Conservation (phyloP, 2,329 filamentous ascomycete genomes). For the Fusarium graminum region DNA sequence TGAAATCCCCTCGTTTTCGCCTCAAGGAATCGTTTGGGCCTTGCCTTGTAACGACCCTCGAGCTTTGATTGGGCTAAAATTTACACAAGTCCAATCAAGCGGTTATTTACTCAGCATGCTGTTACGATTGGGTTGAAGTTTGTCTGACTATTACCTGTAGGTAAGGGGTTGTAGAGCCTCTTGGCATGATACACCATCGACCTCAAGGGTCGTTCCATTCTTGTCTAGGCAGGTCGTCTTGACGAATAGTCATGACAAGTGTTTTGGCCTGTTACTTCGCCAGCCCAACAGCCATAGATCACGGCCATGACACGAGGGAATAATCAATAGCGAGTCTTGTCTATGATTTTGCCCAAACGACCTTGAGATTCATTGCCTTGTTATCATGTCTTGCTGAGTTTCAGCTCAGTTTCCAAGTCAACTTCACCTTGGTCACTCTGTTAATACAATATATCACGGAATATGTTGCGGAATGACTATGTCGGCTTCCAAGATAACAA, state of each 20-base stretch:
- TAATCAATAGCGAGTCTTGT: slow-evolving; percentile 19
- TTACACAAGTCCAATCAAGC: slow-evolving; percentile 31
- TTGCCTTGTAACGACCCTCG: slow-evolving; percentile 30
- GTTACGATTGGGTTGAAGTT: slow-evolving; percentile 39
- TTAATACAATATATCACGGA: background rate
- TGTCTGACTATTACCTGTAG: slow-evolving; percentile 35
- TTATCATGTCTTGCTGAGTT: slow-evolving; percentile 15
- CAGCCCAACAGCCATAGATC: slow-evolving; percentile 1
- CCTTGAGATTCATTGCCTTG: slow-evolving; percentile 5
- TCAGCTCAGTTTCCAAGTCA: slow-evolving; percentile 15
- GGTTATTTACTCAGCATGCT: slow-evolving; percentile 33
- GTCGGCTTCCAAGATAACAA: slow-evolving; percentile 28
- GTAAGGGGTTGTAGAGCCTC: slow-evolving; percentile 29
- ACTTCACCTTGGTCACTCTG: slow-evolving; percentile 21
- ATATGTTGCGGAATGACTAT: slow-evolving; percentile 8
- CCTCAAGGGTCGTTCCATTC: slow-evolving; percentile 11
- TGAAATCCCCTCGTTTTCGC: slow-evolving; percentile 16
- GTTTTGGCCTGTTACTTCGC: slow-evolving; percentile 2
- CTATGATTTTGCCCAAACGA: slow-evolving; percentile 22
- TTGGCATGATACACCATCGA: slow-evolving; percentile 31
- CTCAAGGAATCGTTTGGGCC: slow-evolving; percentile 32
- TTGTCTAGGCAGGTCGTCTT: slow-evolving; percentile 13
- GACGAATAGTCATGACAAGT: slow-evolving; percentile 18
- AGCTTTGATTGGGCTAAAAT: slow-evolving; percentile 34
- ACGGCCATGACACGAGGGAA: slow-evolving; percentile 41